These are phyloP conservation scores for Pichia thaimueangensis DNA, from an alignment of 805 yeast genomes.

Conservation along the genomic window DNA sequence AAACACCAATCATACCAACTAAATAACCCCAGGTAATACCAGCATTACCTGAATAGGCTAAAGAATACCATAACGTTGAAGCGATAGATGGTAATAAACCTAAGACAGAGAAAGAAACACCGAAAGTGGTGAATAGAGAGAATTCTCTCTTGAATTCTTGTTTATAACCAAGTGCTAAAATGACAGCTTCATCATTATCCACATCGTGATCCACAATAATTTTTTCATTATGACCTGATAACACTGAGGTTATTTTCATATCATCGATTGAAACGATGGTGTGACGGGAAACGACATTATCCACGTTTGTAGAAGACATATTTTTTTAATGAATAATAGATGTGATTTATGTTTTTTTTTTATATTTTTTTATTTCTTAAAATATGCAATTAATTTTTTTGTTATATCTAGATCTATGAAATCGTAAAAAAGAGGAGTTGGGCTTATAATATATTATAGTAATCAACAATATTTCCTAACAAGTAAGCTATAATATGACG, in stretches of 20 bases:
- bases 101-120: conserved; percentile 58
- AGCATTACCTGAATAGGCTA: conserved; percentile 54
- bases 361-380: neutral
- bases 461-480: too few relatives aligned
- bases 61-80: conserved; percentile 52
- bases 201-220: conserved; percentile 42
- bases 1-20: conserved; percentile 48
- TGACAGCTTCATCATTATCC: conserved; percentile 45
- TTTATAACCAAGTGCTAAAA: conserved; percentile 54
- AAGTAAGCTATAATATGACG: too few relatives aligned
- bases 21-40: conserved; percentile 61
- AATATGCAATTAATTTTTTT: neutral
- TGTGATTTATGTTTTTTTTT: neutral
- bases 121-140: conserved; percentile 48
- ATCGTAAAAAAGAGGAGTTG: neutral
- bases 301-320: neutral
- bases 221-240: conserved; percentile 21
- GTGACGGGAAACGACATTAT: conserved; percentile 15
- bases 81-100: conserved; percentile 64
- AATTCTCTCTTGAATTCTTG: conserved; percentile 62
- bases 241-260: conserved; percentile 19
- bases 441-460: too few relatives aligned
- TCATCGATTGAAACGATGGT: conserved; percentile 25
- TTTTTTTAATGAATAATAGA: neutral
- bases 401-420: neutral